Conservation (phyloP, 345 rosid species). For the Populus tremula region DNA sequence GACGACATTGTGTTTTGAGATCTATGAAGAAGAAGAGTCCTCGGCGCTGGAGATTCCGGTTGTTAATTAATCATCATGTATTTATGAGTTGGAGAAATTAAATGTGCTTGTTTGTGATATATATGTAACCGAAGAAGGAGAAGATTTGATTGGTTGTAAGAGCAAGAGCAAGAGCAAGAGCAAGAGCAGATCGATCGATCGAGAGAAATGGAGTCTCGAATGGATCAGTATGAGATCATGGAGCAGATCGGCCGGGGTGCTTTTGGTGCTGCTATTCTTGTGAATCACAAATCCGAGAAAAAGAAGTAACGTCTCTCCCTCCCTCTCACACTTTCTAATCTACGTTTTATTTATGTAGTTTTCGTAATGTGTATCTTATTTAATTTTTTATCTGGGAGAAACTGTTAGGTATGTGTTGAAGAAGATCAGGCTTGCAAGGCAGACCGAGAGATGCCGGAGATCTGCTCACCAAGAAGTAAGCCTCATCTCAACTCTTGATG, state of each 20-base stretch:
- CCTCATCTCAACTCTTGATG: background rate
- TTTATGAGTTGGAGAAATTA: background rate
- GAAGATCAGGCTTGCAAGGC: conserved; percentile 96
- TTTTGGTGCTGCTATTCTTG: conserved; percentile 96
- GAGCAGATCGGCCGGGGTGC: conserved; percentile 99
- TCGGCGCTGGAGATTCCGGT: conserved; percentile 1
- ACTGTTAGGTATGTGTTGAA: conserved; percentile 80
- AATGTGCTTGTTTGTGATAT: background rate
- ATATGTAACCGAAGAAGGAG: background rate
- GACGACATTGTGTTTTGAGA: background rate
- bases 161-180: background rate
- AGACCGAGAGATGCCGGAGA: conserved; percentile 93
- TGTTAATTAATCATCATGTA: background rate
- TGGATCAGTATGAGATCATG: conserved; percentile 99
- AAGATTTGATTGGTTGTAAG: conserved; percentile 11
- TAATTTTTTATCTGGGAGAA: background rate
- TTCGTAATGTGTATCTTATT: background rate
- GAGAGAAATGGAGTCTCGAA: conserved; percentile 73
- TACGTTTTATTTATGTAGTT: background rate
- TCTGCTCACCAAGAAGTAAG: conserved; percentile 97
- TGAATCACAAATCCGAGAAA: conserved; percentile 83
- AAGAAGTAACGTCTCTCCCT: conserved; percentile 50
- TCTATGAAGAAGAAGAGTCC: conserved; percentile 4
- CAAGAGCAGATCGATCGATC: background rate
- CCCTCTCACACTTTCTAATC: background rate